Base-by-base conservation (phyloP, 164 flowering plant genomes). In the Nelumbo lutea region DNA sequence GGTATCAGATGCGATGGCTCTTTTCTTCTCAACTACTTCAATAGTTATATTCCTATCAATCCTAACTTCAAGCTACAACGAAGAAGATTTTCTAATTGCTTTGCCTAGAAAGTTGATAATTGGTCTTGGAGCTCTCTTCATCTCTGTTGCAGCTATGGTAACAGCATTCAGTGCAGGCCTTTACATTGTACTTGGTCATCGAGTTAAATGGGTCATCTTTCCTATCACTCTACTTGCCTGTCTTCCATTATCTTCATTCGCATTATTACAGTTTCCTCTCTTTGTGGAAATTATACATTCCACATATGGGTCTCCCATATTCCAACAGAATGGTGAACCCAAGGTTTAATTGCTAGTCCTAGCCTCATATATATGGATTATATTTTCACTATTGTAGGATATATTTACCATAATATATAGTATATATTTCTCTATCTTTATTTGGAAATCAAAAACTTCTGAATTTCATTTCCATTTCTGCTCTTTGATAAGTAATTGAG, bases 21-120 rank as follows among this genome's bases (percentile, higher is more conserved):
- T 69, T 14, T 69, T 51, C 42, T 69, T 46, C 6, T 69, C 72
- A 0, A 2, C 43, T 38, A 42, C 60, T 6, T 68, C 70, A 3
- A 27, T 68, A 7, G 45, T 68, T 9, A 68, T 59, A 57, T 68
- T 68, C 60, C 9, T 68, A 42, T 68, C 70, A 13, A 68, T 68
- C 3, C 51, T 68, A 9, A 68, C 70, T 39, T 46, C 70, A 40
- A 64, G 64, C 6, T 59, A 68, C 9, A 44, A 64, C 5, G 64
- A 59, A 47, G 70, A 60, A 47, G 70, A 68, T 60, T 68, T 68
- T 41, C 57, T 68, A 1, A 6, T 9, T 43, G 2, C 57, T 40
- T 68, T 68, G 64, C 70, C 70, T 0, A 47, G 14, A 9, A 68
- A 42, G 57, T 47, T 68, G 70, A 60, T 68, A 42, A 11, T 68